Evolutionary conservation across 73 alveolate species (phyloP), one percentile per base, ranked within the genome.

Genomic region (Paramecium primaurelia): DNA sequence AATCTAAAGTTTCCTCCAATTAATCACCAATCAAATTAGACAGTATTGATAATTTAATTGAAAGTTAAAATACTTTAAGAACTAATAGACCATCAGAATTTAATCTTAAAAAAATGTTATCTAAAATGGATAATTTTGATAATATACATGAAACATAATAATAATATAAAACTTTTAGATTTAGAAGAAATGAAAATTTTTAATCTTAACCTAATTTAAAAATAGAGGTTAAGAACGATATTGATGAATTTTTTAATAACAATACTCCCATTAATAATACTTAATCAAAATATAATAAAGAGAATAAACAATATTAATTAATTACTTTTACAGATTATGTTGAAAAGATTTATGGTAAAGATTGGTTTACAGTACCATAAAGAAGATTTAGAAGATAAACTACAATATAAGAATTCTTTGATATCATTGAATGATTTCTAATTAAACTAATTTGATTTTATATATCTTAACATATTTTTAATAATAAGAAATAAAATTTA

Each of bases 321-420:
- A 38, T 73, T 12, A 40, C 60, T 0, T 73, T 73, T 20, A 37
- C 87, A 37, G 87, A 73, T 73, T 73, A 73, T 73, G 87, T 73
- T 36, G 87, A 73, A 73, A 40, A 34, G 8, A 37, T 73, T 37
- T 73, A 73, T 73, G 87, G 87, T 16, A 37, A 34, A 73, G 87
- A 73, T 73, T 73, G 87, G 87, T 73, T 73, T 73, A 44, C 34
- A 73, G 36, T 22, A 73, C 59, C 84, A 12, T 64, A 64, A 26
- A 8, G 84, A 64, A 64, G 84, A 34, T 32, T 28, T 28, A 28
- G 84, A 32, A 64, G 84, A 64, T 34, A 64, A 28, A 64, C 84
- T 12, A 28, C 84, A 28, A 64, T 64, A 22, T 64, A 64, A 64
- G 84, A 64, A 34, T 64, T 64, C 84, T 64, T 64, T 34, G 51